Evolutionary conservation across 2,329 filamentous ascomycete species (phyloP).

Genomic region (Pseudocercospora fijiensis): DNA sequence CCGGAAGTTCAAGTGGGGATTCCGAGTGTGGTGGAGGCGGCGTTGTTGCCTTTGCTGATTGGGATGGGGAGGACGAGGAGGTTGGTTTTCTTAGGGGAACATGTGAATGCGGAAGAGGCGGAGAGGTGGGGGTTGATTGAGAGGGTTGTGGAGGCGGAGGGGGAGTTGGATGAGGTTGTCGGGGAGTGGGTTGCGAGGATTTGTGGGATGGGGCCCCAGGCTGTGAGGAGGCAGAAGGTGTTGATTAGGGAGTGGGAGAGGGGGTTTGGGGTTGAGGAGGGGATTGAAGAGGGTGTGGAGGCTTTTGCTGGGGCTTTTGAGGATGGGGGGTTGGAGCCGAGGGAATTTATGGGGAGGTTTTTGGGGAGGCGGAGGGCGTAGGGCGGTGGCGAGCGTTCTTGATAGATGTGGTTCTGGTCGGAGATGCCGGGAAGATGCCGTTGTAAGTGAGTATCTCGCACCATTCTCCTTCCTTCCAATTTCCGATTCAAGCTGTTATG

Average conservation of each 20-base stretch:
- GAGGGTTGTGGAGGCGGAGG: slow-evolving; percentile 34
- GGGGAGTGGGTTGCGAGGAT: slow-evolving; percentile 36
- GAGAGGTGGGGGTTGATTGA: slow-evolving; percentile 42
- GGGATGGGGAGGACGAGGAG: slow-evolving; percentile 41
- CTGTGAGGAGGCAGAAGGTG: slow-evolving; percentile 39
- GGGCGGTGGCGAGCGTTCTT: too few species aligned
- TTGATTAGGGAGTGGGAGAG: slow-evolving; percentile 33
- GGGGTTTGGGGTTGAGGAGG: neutral
- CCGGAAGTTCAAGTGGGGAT: slow-evolving; percentile 43
- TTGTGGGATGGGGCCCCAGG: slow-evolving; percentile 35
- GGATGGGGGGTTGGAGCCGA: neutral
- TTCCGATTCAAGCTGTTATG: slow-evolving; percentile 21
- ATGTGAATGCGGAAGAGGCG: slow-evolving; percentile 36
- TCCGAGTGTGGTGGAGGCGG: slow-evolving; percentile 43
- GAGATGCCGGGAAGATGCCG: neutral
- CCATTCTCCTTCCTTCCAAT: neutral
- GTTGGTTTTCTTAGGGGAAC: slow-evolving; percentile 41
- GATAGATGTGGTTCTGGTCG: too few species aligned
- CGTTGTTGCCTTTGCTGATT: slow-evolving; percentile 40
- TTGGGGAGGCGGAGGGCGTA: neutral
- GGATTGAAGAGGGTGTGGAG: neutral
- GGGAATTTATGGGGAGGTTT: neutral
- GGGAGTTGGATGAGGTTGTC: slow-evolving; percentile 36
- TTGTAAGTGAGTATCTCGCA: neutral
- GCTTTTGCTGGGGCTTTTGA: neutral